A percentile compares a stretch with the other conserved stretches of the same genome.
Evolutionary conservation across 257 asterid species (phyloP).

Genomic region (Solanum phureja): DNA sequence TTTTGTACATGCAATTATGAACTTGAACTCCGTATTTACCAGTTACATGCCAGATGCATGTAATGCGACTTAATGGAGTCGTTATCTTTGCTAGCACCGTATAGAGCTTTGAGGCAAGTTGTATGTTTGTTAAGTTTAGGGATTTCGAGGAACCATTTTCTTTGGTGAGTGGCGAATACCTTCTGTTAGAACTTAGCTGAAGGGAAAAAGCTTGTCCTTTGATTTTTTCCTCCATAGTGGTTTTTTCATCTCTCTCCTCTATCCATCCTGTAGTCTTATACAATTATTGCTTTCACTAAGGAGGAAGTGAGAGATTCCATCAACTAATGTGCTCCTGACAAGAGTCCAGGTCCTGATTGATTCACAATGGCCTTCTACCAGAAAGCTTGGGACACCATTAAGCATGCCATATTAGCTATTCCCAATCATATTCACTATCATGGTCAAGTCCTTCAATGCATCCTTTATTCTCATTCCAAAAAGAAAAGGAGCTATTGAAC

Average conservation of each 20-base stretch:
- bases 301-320: background rate
- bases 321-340: background rate
- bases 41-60: background rate
- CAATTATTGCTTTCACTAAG: background rate
- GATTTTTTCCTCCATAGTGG: background rate
- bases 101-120: background rate
- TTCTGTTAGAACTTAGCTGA: background rate
- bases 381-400: background rate
- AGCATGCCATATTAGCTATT: background rate
- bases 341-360: background rate
- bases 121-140: background rate
- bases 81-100: background rate
- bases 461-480: background rate
- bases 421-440: background rate
- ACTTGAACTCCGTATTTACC: background rate
- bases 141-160: background rate
- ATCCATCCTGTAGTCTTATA: background rate
- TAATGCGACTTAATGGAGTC: background rate
- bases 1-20: background rate
- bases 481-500: background rate
- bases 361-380: background rate
- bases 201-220: background rate
- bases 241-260: background rate
- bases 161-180: background rate
- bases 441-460: background rate